phyloP scores from a whole-genome alignment of 768 basidiomycete genomes.

The Solioccasus polychromus region DNA sequence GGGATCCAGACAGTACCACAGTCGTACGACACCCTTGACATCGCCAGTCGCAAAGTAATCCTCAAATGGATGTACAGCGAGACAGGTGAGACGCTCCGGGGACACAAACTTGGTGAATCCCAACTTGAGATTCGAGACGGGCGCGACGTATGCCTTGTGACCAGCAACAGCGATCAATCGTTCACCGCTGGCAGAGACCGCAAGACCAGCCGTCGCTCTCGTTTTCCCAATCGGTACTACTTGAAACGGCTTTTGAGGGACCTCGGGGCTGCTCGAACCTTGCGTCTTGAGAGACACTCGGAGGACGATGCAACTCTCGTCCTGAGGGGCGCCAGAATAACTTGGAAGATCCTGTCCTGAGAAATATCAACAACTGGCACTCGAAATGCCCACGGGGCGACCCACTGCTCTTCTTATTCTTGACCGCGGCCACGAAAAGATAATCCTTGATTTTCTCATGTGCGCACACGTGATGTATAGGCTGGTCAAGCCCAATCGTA shows the following conservation, averaged over 20 bases:
- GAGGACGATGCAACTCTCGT: conserved; percentile 49
- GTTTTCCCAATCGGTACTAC: conserved; percentile 65
- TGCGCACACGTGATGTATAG: conserved; percentile 68
- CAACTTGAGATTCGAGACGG: conserved; percentile 50
- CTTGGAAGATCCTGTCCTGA: conserved; percentile 9
- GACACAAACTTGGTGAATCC: conserved; percentile 85
- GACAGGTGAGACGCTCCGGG: conserved; percentile 74
- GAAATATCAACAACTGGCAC: conserved; percentile 1
- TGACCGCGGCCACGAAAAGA: conserved; percentile 68
- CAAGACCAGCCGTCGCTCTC: conserved; percentile 57
- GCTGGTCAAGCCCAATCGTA: conserved; percentile 66
- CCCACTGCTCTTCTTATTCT: conserved; percentile 44
- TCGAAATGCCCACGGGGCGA: background rate
- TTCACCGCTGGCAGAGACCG: conserved; percentile 70
- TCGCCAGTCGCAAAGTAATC: conserved; percentile 98
- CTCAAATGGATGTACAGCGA: conserved; percentile 84
- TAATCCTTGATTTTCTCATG: conserved; percentile 66
- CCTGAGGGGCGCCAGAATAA: conserved; percentile 24
- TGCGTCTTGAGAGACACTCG: conserved; percentile 56
- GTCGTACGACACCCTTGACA: conserved; percentile 71
- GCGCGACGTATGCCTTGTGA: conserved; percentile 74
- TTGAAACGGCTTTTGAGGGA: conserved; percentile 46
- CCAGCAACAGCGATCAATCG: conserved; percentile 77
- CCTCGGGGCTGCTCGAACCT: conserved; percentile 37
- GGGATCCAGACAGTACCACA: conserved; percentile 91